Evolutionary conservation across 352 stramenopile genomes (phyloP).

Genomic region (Phytophthora pini): DNA sequence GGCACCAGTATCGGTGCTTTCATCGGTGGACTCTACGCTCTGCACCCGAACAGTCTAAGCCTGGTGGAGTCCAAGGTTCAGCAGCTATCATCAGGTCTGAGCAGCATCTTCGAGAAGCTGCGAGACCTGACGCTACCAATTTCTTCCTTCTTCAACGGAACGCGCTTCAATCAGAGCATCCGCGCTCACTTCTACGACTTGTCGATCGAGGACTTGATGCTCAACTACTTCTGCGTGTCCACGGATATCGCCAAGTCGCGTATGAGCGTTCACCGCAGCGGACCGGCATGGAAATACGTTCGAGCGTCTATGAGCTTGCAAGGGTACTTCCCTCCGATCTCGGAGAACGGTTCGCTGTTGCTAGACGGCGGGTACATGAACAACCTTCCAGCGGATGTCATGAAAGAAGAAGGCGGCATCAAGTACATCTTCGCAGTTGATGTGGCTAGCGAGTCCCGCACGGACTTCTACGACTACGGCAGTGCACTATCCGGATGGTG

Average conservation of each 20-base stretch:
- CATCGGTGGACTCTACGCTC: constrained; percentile 82
- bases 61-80: constrained; percentile 65
- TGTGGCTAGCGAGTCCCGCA: constrained; percentile 83
- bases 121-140: constrained; percentile 90
- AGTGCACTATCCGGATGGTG: constrained; percentile 89
- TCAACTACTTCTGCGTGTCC: constrained; percentile 94
- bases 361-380: constrained; percentile 95
- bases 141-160: constrained; percentile 90
- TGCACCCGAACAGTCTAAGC: constrained; percentile 75
- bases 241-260: constrained; percentile 92
- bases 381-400: constrained; percentile 93
- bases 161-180: constrained; percentile 83
- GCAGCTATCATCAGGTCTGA: constrained; percentile 65
- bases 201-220: constrained; percentile 90
- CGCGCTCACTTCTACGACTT: constrained; percentile 77
- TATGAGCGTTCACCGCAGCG: constrained; percentile 89
- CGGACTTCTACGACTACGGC: constrained; percentile 84
- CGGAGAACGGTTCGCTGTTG: constrained; percentile 87
- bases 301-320: constrained; percentile 93
- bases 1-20: constrained; percentile 92
- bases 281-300: constrained; percentile 90
- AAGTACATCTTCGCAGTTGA: constrained; percentile 92
- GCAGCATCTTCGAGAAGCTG: constrained; percentile 79
- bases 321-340: constrained; percentile 92
- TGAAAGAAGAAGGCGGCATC: constrained; percentile 89